Percentiles rank a stretch among this genome's conserved stretches.
Conservation (phyloP, 345 rosid genomes). For the Cardamine resedifolia region DNA sequence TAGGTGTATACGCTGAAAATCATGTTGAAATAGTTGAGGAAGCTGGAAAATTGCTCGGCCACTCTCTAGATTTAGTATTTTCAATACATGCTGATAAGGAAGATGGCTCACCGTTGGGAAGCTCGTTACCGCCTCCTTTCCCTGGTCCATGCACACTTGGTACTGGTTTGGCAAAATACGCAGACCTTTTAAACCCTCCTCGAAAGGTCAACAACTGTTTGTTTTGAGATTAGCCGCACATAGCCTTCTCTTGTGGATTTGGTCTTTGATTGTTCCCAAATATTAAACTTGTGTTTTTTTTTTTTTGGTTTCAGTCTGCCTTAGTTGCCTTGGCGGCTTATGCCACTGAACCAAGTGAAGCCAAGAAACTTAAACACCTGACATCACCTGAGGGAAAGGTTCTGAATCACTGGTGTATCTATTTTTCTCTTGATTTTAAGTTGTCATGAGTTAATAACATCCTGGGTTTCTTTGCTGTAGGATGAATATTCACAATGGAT, state of each 20-base stretch:
- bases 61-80: conserved; percentile 63
- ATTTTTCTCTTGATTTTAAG: not conserved
- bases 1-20: conserved; percentile 79
- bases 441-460: not conserved
- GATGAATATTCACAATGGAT: conserved; percentile 93
- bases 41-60: conserved; percentile 66
- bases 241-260: conserved; percentile 6
- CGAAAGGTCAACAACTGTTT: conserved; percentile 55
- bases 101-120: conserved; percentile 70
- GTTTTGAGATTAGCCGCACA: not conserved
- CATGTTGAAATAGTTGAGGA: conserved; percentile 71
- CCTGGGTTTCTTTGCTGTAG: conserved; percentile 38
- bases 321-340: conserved; percentile 87
- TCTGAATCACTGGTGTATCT: conserved; percentile 6
- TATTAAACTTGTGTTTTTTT: not conserved
- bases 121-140: conserved; percentile 79
- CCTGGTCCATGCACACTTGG: conserved; percentile 77
- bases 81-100: conserved; percentile 74
- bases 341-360: conserved; percentile 84
- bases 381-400: conserved; percentile 79
- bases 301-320: conserved; percentile 58
- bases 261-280: conserved; percentile 2
- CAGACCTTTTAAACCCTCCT: conserved; percentile 82
- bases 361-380: conserved; percentile 54
- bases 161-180: conserved; percentile 62